A percentile compares a stretch with the other conserved stretches of the same genome.
Conservation (phyloP, 2,329 filamentous ascomycete genomes). For the Cylindrodendrum hubeiense region DNA sequence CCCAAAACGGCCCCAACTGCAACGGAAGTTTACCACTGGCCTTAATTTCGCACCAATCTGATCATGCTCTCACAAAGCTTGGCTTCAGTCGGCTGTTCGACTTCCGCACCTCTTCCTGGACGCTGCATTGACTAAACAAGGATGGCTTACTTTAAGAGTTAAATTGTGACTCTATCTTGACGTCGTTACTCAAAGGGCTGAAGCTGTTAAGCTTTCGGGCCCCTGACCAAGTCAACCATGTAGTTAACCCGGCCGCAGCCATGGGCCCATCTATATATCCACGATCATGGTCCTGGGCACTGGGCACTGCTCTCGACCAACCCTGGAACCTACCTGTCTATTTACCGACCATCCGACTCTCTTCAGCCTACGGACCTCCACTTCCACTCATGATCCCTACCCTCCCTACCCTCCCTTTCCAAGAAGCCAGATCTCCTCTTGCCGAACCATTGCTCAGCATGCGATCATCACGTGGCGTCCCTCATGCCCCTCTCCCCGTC, state of each 20-base stretch:
- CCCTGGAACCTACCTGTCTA: too few species aligned
- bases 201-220: background rate
- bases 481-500: slow-evolving; percentile 3
- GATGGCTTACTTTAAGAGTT: slow-evolving; percentile 8
- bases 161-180: slow-evolving; percentile 19
- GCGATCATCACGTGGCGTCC: slow-evolving; percentile 18
- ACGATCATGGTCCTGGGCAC: background rate
- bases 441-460: background rate
- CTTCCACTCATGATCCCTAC: background rate
- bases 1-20: background rate
- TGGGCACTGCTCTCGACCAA: too few species aligned
- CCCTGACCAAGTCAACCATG: background rate
- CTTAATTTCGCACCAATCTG: slow-evolving; percentile 24
- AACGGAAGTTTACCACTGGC: background rate
- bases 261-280: background rate
- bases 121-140: background rate
- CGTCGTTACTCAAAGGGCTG: background rate
- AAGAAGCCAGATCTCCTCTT: background rate
- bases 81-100: background rate
- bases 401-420: background rate
- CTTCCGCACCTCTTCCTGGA: slow-evolving; percentile 9
- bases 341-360: background rate
- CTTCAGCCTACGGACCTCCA: background rate
- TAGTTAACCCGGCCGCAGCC: background rate
- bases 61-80: background rate